These are phyloP conservation scores for Leccinum pachyderme DNA, from an alignment of 1,284 basidiomycete species.

Conservation along the genomic window DNA sequence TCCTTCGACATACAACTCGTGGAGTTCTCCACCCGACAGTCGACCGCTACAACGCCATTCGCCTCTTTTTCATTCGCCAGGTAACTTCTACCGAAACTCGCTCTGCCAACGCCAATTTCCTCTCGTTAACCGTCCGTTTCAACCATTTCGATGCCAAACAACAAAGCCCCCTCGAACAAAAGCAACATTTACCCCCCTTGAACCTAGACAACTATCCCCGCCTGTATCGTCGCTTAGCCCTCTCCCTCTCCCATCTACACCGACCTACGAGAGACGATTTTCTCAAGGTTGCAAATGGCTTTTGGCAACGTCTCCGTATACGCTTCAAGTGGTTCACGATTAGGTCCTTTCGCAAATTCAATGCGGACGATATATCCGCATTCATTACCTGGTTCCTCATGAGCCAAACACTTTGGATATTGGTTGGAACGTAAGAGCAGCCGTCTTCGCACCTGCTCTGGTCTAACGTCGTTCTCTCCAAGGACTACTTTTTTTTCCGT, in stretches of 20 bases:
- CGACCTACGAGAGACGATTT: constrained; percentile 87
- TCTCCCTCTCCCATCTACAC: constrained; percentile 75
- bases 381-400: constrained; percentile 95
- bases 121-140: constrained; percentile 8
- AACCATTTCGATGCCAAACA: constrained; percentile 19
- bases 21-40: constrained; percentile 29
- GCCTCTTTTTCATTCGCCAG: constrained; percentile 48
- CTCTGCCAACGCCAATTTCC: background rate
- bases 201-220: constrained; percentile 73
- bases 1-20: constrained; percentile 35
- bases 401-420: constrained; percentile 91
- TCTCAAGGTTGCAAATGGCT: constrained; percentile 80
- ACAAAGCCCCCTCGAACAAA: constrained; percentile 1
- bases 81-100: constrained; percentile 4
- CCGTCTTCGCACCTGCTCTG: background rate
- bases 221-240: constrained; percentile 74
- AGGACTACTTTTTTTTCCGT: constrained; percentile 97
- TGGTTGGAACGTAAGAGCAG: constrained; percentile 83
- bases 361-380: constrained; percentile 95
- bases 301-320: constrained; percentile 88
- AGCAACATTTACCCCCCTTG: constrained; percentile 27
- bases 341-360: constrained; percentile 92
- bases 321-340: constrained; percentile 99
- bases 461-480: constrained; percentile 14
- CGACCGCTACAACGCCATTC: constrained; percentile 52